These are phyloP conservation scores for Aureobasidium sp. DNA, from an alignment of 2,329 filamentous ascomycete genomes.

Conservation along the genomic window DNA sequence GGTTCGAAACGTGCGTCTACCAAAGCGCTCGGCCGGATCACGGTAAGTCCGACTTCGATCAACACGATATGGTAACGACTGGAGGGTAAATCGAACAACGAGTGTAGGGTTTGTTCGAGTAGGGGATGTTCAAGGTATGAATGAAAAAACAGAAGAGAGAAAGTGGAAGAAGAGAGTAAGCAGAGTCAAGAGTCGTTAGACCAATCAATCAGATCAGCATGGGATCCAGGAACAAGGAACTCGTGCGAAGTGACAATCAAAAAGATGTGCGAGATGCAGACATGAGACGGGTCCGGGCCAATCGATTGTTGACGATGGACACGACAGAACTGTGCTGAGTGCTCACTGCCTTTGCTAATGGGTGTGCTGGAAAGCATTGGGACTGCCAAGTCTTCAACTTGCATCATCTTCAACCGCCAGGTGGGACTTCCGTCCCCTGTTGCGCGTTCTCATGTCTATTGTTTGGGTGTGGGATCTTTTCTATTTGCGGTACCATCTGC, in stretches of 20 bases:
- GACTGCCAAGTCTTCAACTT: conserved; percentile 8
- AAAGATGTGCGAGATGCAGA: conserved; percentile 11
- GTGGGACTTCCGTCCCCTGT: conserved; percentile 5
- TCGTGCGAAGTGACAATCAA: neutral
- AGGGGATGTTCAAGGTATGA: neutral
- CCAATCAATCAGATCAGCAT: conserved; percentile 6
- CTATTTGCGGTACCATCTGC: neutral
- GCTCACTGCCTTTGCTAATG: neutral
- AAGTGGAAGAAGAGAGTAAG: neutral
- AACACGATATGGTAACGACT: conserved; percentile 1
- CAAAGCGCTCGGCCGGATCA: conserved; percentile 1
- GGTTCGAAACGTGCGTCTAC: conserved; percentile 5
- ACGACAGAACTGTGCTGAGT: neutral
- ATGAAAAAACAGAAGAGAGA: neutral
- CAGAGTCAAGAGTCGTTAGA: conserved; percentile 6
- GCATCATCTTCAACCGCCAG: conserved; percentile 13
- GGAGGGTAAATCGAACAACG: neutral
- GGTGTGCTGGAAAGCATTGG: conserved; percentile 5
- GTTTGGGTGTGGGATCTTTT: neutral
- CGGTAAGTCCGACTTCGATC: neutral
- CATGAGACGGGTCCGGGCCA: conserved; percentile 2
- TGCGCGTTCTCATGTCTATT: neutral
- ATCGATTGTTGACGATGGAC: neutral
- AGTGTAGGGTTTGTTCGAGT: neutral
- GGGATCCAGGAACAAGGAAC: conserved; percentile 12